Evolutionary conservation across 768 basidiomycete species (phyloP), one percentile per base, ranked within the genome.

Genomic region (Lactarius quietus): DNA sequence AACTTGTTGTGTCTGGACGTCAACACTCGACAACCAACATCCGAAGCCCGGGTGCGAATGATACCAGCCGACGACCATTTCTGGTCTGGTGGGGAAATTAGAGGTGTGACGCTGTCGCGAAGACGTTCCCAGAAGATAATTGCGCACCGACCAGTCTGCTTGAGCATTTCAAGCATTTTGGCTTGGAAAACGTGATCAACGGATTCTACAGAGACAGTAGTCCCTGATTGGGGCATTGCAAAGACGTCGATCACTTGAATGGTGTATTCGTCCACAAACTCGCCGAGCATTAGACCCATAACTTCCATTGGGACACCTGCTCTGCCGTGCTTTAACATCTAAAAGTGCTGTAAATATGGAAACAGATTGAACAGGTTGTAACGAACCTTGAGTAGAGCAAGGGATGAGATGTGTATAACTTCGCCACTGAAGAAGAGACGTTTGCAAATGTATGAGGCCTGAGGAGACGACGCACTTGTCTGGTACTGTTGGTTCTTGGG

Each of bases 41-140:
- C 97, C 97, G 77, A 98, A 99, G 41, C 97, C 97, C 62, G 97
- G 97, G 81, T 99, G 97, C 43, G 97, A 98, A 78, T 99, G 97
- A 74, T 99, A 99, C 97, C 97, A 99, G 4, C 97, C 97, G 1
- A 99, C 97, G 6, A 98, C 97, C 87, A 90, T 92, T 80, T 98
- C 97, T 36, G 96, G 92, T 71, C 95, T 88, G 64, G 18, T 35
- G 7, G 18, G 59, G 15, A 59, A 33, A 53, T 59, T 59, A 60
- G 52, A 59, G 33, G 28, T n/a, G 31, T 57, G 31, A 41, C n/a
- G 5, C 31, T 48, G 53, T 18, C 17, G 7, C n/a, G 26, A 8
- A 31, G 60, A 48, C 28, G 23, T 52, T 26, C 45, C 15, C 26
- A 62, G 56, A 57, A 58, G 23, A 20, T 35, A 41, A 38, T 76